Conservation (phyloP, 2,329 filamentous ascomycete species). For the Aspergillus aculeatinus region DNA sequence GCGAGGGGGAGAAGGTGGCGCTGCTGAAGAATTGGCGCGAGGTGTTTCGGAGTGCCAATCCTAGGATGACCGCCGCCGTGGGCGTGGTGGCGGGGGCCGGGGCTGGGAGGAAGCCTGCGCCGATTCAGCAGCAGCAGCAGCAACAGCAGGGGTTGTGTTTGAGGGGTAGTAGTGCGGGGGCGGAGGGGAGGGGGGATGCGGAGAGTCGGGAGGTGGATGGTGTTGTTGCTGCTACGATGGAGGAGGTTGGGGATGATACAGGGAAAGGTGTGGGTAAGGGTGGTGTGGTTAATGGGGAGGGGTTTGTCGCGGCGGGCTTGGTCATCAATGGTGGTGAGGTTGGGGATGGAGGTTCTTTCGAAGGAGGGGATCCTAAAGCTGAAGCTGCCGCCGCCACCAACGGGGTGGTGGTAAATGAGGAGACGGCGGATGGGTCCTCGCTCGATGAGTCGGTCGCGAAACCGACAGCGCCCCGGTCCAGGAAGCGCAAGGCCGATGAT, state of each 20-base stretch:
- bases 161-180: neutral
- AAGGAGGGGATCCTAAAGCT: no score
- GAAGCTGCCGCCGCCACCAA: neutral
- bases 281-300: neutral
- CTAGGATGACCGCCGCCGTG: conserved; percentile 26
- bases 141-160: neutral
- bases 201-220: neutral
- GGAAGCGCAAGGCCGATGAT: conserved; percentile 25
- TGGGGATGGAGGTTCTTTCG: neutral
- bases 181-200: neutral
- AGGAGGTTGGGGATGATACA: neutral
- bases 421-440: neutral
- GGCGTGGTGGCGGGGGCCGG: conserved; percentile 20
- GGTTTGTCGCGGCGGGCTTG: neutral
- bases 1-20: conserved; percentile 43
- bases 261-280: neutral
- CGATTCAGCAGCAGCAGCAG: neutral
- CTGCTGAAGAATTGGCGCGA: conserved; percentile 49
- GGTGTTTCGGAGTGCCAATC: conserved; percentile 40
- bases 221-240: neutral
- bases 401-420: neutral
- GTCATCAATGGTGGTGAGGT: neutral
- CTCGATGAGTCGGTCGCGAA: neutral
- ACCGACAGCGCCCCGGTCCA: conserved; percentile 9
- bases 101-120: conserved; percentile 1